Conservation (phyloP, 495 filamentous ascomycete genomes). For the Aspergillus saccharolyticus region DNA sequence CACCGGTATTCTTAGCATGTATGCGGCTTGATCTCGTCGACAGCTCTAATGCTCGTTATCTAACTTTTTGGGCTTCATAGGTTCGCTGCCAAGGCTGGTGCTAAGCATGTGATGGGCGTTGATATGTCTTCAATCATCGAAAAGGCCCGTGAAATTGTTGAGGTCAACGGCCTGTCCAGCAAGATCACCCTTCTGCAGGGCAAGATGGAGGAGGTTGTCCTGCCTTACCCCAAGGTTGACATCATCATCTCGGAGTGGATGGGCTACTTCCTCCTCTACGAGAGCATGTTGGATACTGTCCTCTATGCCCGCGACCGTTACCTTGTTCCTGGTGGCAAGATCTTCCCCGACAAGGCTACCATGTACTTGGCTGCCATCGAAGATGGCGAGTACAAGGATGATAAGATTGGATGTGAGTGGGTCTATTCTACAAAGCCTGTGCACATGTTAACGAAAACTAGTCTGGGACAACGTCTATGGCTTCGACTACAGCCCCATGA, state of each 20-base stretch:
- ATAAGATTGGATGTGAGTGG: slow-evolving; percentile 74
- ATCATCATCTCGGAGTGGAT: slow-evolving; percentile 99
- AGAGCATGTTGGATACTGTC: slow-evolving; percentile 96
- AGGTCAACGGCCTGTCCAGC: slow-evolving; percentile 72
- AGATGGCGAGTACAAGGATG: slow-evolving; percentile 83
- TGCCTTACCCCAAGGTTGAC: slow-evolving; percentile 87
- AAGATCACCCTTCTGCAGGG: slow-evolving; percentile 90
- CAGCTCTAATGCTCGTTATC: not conserved
- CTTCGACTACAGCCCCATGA: slow-evolving; percentile 92
- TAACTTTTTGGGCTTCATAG: slow-evolving; percentile 41
- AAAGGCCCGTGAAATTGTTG: slow-evolving; percentile 88
- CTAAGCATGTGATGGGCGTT: slow-evolving; percentile 90
- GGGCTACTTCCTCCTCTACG: slow-evolving; percentile 98
- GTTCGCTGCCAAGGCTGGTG: slow-evolving; percentile 94
- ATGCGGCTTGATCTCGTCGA: slow-evolving; percentile 24
- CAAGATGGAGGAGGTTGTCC: slow-evolving; percentile 89
- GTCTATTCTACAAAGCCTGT: slow-evolving; percentile 1
- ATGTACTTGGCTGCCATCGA: slow-evolving; percentile 86
- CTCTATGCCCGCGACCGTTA: slow-evolving; percentile 91
- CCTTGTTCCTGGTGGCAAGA: slow-evolving; percentile 74
- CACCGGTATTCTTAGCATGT: slow-evolving; percentile 86
- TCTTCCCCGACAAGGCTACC: slow-evolving; percentile 86
- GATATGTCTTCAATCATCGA: slow-evolving; percentile 97
- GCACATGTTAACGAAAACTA: slow-evolving; percentile 26
- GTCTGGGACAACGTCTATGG: slow-evolving; percentile 99